Base-by-base conservation (phyloP, 768 basidiomycete genomes). In the Saitozyma podzolica region DNA sequence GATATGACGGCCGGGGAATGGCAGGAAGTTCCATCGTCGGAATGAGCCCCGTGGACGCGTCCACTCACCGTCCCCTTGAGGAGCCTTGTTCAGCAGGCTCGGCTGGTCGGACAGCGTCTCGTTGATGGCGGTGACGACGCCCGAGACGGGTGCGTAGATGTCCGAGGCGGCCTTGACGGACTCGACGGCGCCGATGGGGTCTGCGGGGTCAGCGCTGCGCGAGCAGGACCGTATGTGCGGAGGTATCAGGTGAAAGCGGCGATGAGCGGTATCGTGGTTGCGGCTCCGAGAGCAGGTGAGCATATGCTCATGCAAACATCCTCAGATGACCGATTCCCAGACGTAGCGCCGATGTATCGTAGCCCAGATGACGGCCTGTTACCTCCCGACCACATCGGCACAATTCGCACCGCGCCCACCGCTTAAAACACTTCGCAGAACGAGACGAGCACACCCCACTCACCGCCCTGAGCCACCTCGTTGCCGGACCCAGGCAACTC, bases 81-180 rank as follows among this genome's bases (percentile, higher is more conserved):
- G 86, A 9, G 87, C 87, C 79, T 91, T 91, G 84, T 98, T 98
- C 55, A 99, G 82, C 48, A 97, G 81, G 17, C 87, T 85, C 2
- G 95, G 92, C 75, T 88, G 81, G 8, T 78, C 81, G 41, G 84
- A 81, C 50, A 99, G 83, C 9, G 66, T 78, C 59, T 86, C 83
- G 80, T 99, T 99, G 72, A 97, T 85, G 74, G 87, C 88, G 63
- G 85, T 82, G 17, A 99, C 82, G 6, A 83, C 84, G 9, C 96
- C 96, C 3, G 92, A 92, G 19, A 98, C 85, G 39, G 96, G 96
- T 6, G 95, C 91, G 80, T 90, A 99, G 75, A 97, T 93, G 76
- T 97, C 93, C 1, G 93, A 94, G 45, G 92, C 92, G 39, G 93
- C 93, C 78, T 97, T 97, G 60, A 96, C 93, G 65, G 92, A 95